Percentiles rank a stretch among this genome's conserved stretches.
Conservation (phyloP, 2,329 filamentous ascomycete species). For the Chaetomium olivaceum region DNA sequence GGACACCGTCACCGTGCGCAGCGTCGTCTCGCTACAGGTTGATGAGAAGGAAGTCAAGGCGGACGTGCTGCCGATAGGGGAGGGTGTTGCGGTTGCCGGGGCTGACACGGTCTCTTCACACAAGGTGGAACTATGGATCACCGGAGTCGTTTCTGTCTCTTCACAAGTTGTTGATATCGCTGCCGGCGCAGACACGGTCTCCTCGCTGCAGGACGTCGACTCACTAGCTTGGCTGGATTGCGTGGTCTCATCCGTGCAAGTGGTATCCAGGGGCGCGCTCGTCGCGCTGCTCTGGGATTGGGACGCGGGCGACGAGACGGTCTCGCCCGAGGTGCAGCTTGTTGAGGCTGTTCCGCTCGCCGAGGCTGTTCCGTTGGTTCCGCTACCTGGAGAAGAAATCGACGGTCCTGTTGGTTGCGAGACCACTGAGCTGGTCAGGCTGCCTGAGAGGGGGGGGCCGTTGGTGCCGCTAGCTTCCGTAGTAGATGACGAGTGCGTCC, state of each 20-base stretch:
- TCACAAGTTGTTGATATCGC: constrained; percentile 1
- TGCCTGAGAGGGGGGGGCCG: neutral
- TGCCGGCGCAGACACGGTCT: neutral
- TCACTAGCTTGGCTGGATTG: neutral
- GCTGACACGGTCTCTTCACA: constrained; percentile 7
- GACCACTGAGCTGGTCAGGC: neutral
- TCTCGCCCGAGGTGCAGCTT: neutral
- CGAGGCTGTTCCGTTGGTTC: neutral
- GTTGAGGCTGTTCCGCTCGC: neutral
- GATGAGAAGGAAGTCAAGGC: constrained; percentile 5
- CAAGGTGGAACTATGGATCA: neutral
- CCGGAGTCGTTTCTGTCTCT: neutral
- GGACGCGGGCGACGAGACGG: constrained; percentile 19
- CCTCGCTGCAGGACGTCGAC: neutral
- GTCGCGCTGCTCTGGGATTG: constrained; percentile 14
- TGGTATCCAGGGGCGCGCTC: constrained; percentile 20
- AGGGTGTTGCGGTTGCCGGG: neutral
- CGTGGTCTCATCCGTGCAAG: constrained; percentile 26
- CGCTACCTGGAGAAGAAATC: neutral
- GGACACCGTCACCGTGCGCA: constrained; percentile 25
- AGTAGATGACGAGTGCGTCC: neutral
- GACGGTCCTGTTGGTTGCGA: neutral
- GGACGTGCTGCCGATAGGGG: neutral
- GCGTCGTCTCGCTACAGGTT: constrained; percentile 31
- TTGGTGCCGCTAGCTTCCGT: neutral